Percentiles rank a stretch among this genome's conserved stretches.
These are phyloP conservation scores for Rhodomyrtus tomentosa DNA, from an alignment of 345 rosid genomes.

Conservation along the genomic window DNA sequence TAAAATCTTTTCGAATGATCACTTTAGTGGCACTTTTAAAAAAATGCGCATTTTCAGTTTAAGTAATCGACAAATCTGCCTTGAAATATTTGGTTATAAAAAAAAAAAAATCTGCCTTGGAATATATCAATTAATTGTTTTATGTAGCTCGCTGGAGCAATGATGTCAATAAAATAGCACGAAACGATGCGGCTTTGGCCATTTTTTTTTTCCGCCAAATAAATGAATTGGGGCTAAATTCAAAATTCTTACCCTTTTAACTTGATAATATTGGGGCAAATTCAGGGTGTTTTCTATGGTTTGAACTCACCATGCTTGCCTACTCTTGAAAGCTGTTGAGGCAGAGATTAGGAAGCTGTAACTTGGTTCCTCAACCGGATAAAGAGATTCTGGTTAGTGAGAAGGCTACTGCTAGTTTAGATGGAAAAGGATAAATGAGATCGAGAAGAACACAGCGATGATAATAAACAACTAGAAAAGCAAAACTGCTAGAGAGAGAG, in stretches of 20 bases:
- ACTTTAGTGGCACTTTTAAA: background rate
- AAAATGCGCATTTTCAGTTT: too few species aligned
- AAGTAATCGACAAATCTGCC: too few species aligned
- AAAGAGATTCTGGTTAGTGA: background rate
- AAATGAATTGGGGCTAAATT: background rate
- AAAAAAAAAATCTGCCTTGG: too few species aligned
- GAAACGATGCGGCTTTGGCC: too few species aligned
- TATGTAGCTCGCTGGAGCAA: too few species aligned
- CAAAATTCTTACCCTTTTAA: background rate
- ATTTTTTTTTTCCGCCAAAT: too few species aligned
- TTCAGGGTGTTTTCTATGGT: background rate
- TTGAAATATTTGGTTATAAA: too few species aligned
- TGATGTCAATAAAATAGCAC: too few species aligned
- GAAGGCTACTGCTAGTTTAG: background rate
- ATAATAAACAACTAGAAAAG: background rate
- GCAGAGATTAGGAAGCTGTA: background rate
- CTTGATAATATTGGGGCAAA: background rate
- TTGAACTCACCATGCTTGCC: background rate
- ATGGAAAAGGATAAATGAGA: background rate
- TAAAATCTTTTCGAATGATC: background rate
- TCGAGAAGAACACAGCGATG: background rate
- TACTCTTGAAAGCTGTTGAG: too few species aligned
- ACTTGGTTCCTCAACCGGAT: background rate
- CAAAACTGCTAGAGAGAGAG: background rate
- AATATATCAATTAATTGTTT: too few species aligned